phyloP scores from a whole-genome alignment of 228 moss, liverwort and hornwort species.

The Sphagnum fallax region DNA sequence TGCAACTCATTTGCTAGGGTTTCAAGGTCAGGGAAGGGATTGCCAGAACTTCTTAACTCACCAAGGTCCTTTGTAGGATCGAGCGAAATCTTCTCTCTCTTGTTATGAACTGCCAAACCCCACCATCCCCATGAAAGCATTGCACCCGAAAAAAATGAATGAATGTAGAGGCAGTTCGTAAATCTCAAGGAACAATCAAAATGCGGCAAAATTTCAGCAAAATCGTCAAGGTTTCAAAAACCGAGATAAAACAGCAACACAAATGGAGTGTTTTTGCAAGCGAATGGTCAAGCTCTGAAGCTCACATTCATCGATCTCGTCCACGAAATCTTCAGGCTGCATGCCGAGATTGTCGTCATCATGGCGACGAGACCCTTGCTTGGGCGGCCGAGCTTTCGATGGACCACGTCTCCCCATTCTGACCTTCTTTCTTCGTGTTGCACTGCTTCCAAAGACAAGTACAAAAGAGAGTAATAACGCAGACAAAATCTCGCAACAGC shows the following conservation, averaged over 20 bases:
- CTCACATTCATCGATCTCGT: constrained; percentile 1
- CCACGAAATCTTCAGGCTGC: not conserved
- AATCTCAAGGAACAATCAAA: no score
- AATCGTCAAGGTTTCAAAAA: no score
- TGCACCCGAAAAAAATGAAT: not conserved
- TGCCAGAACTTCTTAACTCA: not conserved
- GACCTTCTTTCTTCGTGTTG: not conserved
- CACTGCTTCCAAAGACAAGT: no score
- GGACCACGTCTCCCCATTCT: not conserved
- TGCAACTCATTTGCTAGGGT: no score
- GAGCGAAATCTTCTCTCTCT: not conserved
- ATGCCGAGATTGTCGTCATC: not conserved
- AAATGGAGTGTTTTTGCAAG: no score
- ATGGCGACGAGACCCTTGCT: not conserved
- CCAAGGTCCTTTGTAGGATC: constrained; percentile 1
- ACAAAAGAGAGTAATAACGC: no score
- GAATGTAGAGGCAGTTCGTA: no score
- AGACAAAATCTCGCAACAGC: no score
- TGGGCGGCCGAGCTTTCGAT: not conserved
- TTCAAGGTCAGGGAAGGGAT: no score
- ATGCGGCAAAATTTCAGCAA: no score
- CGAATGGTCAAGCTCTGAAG: no score
- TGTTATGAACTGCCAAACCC: constrained; percentile 2
- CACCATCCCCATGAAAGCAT: not conserved
- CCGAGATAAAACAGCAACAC: no score